Evolutionary conservation across 345 rosid genomes (phyloP).

Genomic region (Cardiospermum halicacabum): DNA sequence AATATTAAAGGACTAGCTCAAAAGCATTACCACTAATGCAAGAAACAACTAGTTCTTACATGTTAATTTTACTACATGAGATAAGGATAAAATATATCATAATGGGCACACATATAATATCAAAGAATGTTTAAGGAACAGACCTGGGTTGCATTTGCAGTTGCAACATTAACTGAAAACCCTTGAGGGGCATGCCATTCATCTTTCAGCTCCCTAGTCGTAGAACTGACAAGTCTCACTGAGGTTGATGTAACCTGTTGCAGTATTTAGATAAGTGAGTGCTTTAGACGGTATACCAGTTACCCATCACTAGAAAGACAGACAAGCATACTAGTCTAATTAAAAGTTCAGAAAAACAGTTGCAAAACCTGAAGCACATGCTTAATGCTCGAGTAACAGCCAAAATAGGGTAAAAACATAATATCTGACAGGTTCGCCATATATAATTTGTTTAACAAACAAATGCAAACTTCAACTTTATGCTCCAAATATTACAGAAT

Average conservation of each 20-base stretch:
- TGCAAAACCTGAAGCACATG: not conserved
- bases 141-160: slow-evolving; percentile 94
- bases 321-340: not conserved
- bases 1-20: not conserved
- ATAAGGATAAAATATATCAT: not conserved
- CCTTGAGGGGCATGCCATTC: slow-evolving; percentile 83
- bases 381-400: not conserved
- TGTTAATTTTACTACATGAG: not conserved
- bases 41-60: not conserved
- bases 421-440: too few relatives aligned
- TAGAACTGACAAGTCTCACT: slow-evolving; percentile 74
- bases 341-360: not conserved
- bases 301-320: not conserved
- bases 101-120: not conserved
- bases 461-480: too few relatives aligned
- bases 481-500: too few relatives aligned
- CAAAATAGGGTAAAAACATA: too few relatives aligned
- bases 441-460: not conserved
- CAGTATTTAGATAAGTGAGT: slow-evolving; percentile 8
- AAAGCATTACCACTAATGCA: not conserved
- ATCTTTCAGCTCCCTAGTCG: slow-evolving; percentile 59
- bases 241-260: slow-evolving; percentile 85
- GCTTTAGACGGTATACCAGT: not conserved
- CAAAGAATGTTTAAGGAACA: slow-evolving; percentile 11
- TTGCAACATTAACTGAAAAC: slow-evolving; percentile 82